Conservation (phyloP, 164 flowering plant genomes). For the Akebia trifoliata region DNA sequence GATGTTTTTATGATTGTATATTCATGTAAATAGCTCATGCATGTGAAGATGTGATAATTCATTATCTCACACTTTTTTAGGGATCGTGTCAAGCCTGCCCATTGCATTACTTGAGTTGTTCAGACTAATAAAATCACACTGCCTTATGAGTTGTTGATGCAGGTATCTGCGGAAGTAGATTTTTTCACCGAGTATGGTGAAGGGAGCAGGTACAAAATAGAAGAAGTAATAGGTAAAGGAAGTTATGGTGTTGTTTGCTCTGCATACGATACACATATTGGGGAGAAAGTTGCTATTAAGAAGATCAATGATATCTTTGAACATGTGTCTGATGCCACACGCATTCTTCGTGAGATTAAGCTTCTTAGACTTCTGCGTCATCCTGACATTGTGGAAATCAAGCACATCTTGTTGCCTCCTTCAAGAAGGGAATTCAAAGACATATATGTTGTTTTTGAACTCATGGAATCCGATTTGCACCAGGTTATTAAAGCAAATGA, state of each 20-base stretch:
- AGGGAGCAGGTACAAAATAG: constrained; percentile 80
- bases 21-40: too few relatives aligned
- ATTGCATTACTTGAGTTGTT: background rate
- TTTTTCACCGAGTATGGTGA: constrained; percentile 98
- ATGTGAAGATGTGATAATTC: too few relatives aligned
- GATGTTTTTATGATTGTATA: too few relatives aligned
- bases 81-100: background rate
- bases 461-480: constrained; percentile 96
- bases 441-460: constrained; percentile 94
- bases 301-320: constrained; percentile 97
- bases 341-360: constrained; percentile 93
- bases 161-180: constrained; percentile 75
- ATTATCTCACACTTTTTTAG: background rate
- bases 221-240: constrained; percentile 97
- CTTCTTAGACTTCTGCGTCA: constrained; percentile 89
- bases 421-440: constrained; percentile 95
- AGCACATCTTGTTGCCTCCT: constrained; percentile 93
- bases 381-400: constrained; percentile 97
- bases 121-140: background rate
- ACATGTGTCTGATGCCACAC: constrained; percentile 96
- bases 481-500: constrained; percentile 98
- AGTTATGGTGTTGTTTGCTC: constrained; percentile 98
- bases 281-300: constrained; percentile 95
- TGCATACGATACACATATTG: constrained; percentile 77
- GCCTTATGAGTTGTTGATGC: constrained; percentile 19